phyloP scores from a whole-genome alignment of 1,284 basidiomycete species.

The Termitomyces sp. region DNA sequence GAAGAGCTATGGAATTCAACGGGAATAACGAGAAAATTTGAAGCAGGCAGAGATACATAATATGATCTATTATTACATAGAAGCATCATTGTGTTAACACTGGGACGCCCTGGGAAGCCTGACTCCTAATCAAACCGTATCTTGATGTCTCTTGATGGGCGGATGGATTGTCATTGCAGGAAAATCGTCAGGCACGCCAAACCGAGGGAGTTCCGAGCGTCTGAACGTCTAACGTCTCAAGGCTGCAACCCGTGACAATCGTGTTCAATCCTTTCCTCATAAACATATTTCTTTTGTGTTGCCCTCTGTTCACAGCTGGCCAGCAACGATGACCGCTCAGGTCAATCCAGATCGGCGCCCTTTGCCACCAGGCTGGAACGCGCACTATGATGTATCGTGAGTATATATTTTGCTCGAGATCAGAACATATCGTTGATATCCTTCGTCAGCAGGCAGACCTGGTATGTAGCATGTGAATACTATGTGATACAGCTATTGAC shows the following conservation, averaged over 20 bases:
- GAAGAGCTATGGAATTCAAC: background rate
- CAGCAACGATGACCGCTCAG: background rate
- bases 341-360: constrained; percentile 16
- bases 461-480: constrained; percentile 5
- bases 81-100: background rate
- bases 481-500: background rate
- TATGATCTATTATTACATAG: background rate
- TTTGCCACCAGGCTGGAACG: constrained; percentile 25
- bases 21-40: background rate
- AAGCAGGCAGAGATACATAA: background rate
- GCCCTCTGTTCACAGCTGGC: background rate
- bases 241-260: background rate
- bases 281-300: too few relatives aligned
- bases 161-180: constrained; percentile 1
- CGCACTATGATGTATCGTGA: constrained; percentile 27
- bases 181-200: background rate
- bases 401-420: constrained; percentile 4
- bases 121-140: background rate
- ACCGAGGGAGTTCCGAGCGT: background rate
- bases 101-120: background rate
- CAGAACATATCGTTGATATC: background rate
- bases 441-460: constrained; percentile 6
- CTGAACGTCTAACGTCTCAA: background rate
- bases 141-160: background rate
- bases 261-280: background rate